These are phyloP conservation scores for Mollisia scopiformis DNA, from an alignment of 2,329 filamentous ascomycete genomes.

Conservation along the genomic window DNA sequence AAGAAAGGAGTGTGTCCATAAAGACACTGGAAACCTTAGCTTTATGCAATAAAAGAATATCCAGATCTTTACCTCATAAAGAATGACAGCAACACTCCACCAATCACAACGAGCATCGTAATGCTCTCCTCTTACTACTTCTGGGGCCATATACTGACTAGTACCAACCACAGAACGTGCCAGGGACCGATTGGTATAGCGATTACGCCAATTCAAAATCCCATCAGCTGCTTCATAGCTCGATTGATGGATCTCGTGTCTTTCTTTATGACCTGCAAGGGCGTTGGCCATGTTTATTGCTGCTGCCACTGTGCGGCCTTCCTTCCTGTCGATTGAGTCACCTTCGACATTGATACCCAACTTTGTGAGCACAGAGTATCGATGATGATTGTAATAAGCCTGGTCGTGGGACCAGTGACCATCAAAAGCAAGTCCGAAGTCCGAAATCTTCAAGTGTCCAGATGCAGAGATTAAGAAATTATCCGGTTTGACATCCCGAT, in stretches of 20 bases:
- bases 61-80: constrained; percentile 68
- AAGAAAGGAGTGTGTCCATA: constrained; percentile 93
- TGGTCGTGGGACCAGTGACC: constrained; percentile 94
- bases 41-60: not conserved
- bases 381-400: constrained; percentile 80
- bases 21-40: constrained; percentile 60
- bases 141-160: constrained; percentile 97
- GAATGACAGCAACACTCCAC: constrained; percentile 95
- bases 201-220: constrained; percentile 72
- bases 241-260: constrained; percentile 41
- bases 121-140: constrained; percentile 78
- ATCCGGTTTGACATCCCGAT: constrained; percentile 95
- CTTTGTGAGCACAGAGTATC: constrained; percentile 77
- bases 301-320: constrained; percentile 46
- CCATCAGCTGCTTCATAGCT: constrained; percentile 42
- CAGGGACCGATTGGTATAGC: constrained; percentile 68
- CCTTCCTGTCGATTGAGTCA: constrained; percentile 70
- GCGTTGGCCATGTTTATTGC: constrained; percentile 42
- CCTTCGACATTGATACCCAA: constrained; percentile 75
- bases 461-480: constrained; percentile 91
- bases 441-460: constrained; percentile 92
- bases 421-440: constrained; percentile 94
- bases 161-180: constrained; percentile 91
- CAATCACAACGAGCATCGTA: constrained; percentile 96
- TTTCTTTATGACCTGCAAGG: constrained; percentile 43